Evolutionary conservation across 2,329 filamentous ascomycete genomes (phyloP), one percentile per base, ranked within the genome.

Genomic region (Lachnum nothofagi): DNA sequence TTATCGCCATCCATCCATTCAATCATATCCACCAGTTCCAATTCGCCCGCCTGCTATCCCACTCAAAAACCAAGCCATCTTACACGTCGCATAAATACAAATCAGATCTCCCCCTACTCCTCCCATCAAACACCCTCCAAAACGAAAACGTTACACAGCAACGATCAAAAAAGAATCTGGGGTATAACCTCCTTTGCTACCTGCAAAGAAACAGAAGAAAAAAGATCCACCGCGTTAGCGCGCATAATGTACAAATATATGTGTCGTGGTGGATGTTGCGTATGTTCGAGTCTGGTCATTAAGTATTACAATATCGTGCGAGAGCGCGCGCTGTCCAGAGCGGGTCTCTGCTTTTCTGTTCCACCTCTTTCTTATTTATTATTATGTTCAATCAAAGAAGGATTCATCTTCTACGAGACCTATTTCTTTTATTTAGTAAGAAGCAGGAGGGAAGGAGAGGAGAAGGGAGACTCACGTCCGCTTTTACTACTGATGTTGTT

Each of bases 381-480:
- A 42, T 29, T 45, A 9, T 48, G 39, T 42, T 59, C 53, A 65
- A n/a, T 63, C 60, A 37, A 64, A 65, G 54, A 63, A 63, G 16
- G 63, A 61, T 49, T 65, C 59, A 31, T 64, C 63, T 27, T 61
- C 58, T 42, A 63, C 62, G 22, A 63, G 54, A 42, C 58, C 62
- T 65, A 41, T 23, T 8, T 6, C 12, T 27, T 12, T 14, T 6
- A 16, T 24, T 23, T 42, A 34, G 41, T 54, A 44, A 56, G 23
- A 27, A 37, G 50, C n/a, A n/a, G n/a, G n/a, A n/a, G n/a, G n/a
- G n/a, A n/a, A n/a, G n/a, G n/a, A n/a, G n/a, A n/a, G n/a, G n/a
- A n/a, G n/a, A 27, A 41, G 34, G 23, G 22, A 29, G 35, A 49
- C 58, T 60, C 57, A 64, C 61, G 57, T 53, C 56, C 54, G 60